Conservation (phyloP, 495 filamentous ascomycete species). For the Aspergillus hancockii region DNA sequence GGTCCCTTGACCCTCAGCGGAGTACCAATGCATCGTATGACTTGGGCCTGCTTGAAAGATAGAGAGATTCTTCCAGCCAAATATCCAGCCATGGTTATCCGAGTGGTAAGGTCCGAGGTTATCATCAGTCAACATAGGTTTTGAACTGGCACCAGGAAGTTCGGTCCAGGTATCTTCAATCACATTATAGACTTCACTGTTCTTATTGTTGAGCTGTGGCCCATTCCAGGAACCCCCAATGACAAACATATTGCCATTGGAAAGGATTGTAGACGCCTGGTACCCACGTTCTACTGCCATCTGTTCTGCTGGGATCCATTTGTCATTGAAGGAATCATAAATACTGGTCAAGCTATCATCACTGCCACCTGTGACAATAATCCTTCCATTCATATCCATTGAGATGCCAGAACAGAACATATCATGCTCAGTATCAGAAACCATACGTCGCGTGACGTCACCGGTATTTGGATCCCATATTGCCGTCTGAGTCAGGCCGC, state of each 20-base stretch:
- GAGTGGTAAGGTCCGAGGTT: constrained; percentile 23
- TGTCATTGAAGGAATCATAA: constrained; percentile 32
- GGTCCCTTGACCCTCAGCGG: constrained; percentile 38
- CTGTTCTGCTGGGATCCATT: constrained; percentile 32
- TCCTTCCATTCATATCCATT: constrained; percentile 47
- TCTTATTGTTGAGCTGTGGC: constrained; percentile 38
- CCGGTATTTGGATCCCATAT: constrained; percentile 38
- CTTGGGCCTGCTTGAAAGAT: constrained; percentile 50
- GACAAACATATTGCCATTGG: constrained; percentile 57
- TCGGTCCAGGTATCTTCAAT: constrained; percentile 36
- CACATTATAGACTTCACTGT: constrained; percentile 56
- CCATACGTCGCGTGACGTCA: constrained; percentile 33
- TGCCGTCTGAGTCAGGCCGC: constrained; percentile 45
- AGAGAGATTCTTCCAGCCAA: constrained; percentile 53
- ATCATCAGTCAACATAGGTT: constrained; percentile 55
- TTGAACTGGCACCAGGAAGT: constrained; percentile 37
- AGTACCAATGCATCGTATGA: constrained; percentile 39
- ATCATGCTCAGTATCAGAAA: constrained; percentile 53
- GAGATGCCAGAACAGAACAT: constrained; percentile 67
- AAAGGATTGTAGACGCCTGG: constrained; percentile 50
- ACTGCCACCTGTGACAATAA: constrained; percentile 55
- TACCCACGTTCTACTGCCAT: constrained; percentile 59
- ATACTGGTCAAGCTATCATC: constrained; percentile 46
- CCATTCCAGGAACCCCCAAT: constrained; percentile 63
- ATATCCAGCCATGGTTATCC: constrained; percentile 52